Conservation (phyloP, 306 rosid species). For the Biancaea sappan region DNA sequence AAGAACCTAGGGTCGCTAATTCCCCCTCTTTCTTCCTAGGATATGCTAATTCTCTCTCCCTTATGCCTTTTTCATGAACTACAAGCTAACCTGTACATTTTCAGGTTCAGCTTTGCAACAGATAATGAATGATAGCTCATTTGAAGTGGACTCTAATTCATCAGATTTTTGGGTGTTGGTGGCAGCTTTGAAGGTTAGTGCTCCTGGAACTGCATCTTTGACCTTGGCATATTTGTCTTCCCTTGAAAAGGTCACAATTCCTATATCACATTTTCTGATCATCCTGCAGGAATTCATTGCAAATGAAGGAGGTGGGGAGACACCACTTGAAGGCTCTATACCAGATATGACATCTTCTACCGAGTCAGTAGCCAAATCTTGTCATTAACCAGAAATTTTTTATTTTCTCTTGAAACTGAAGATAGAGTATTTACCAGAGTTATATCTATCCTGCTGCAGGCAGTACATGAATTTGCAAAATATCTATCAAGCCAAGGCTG, state of each 20-base stretch:
- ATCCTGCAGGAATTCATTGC: slow-evolving; percentile 75
- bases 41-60: no score
- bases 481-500: slow-evolving; percentile 91
- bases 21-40: no score
- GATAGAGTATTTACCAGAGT: slow-evolving; percentile 33
- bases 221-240: slow-evolving; percentile 22
- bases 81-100: no score
- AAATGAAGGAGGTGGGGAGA: slow-evolving; percentile 91
- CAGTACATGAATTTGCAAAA: slow-evolving; percentile 84
- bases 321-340: slow-evolving; percentile 96
- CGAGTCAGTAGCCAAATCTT: slow-evolving; percentile 59
- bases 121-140: slow-evolving; percentile 67
- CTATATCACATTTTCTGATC: slow-evolving; percentile 7
- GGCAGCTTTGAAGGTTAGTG: slow-evolving; percentile 89
- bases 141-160: slow-evolving; percentile 77
- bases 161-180: slow-evolving; percentile 96
- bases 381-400: slow-evolving; percentile 16
- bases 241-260: neutral
- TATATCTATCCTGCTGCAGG: slow-evolving; percentile 53
- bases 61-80: no score
- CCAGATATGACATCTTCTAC: slow-evolving; percentile 99
- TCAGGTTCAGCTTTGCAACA: slow-evolving; percentile 67
- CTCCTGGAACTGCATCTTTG: slow-evolving; percentile 25
- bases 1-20: no score
- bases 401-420: slow-evolving; percentile 15